phyloP scores from a whole-genome alignment of 805 yeast genomes.

The Candida maesae region DNA sequence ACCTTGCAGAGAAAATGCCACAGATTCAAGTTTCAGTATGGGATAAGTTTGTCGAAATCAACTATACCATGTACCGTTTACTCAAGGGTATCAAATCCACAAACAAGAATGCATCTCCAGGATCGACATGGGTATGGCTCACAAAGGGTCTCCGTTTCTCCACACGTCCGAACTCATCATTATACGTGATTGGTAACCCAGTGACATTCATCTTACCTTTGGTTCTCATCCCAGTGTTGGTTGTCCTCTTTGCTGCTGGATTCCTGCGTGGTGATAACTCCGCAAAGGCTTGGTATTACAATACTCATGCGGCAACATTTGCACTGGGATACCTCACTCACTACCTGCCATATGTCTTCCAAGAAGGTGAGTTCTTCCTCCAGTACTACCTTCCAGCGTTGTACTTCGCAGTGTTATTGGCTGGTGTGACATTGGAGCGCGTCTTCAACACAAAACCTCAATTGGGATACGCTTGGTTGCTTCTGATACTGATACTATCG shows the following conservation, averaged over 20 bases:
- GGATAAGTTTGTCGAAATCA: constrained; percentile 23
- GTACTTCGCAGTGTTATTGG: constrained; percentile 43
- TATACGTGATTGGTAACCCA: constrained; percentile 65
- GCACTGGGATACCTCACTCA: constrained; percentile 55
- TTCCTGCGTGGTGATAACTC: constrained; percentile 25
- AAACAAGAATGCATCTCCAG: constrained; percentile 35
- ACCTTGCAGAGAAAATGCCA: constrained; percentile 7
- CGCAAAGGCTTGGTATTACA: constrained; percentile 11
- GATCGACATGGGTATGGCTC: constrained; percentile 60
- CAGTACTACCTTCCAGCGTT: constrained; percentile 49
- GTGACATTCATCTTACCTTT: constrained; percentile 49
- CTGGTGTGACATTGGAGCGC: constrained; percentile 43
- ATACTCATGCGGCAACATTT: constrained; percentile 25
- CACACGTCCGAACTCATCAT: constrained; percentile 38
- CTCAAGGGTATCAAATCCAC: constrained; percentile 18
- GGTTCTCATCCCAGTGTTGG: constrained; percentile 29
- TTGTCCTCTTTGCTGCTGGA: constrained; percentile 20
- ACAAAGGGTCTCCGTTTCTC: constrained; percentile 58
- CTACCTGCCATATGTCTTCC: constrained; percentile 48
- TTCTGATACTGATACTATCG: constrained; percentile 16
- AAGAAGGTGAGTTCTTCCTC: constrained; percentile 33
- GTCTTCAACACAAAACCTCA: constrained; percentile 29
- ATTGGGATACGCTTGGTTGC: constrained; percentile 29
- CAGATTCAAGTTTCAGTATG: constrained; percentile 6
- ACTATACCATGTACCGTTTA: constrained; percentile 15